phyloP scores from a whole-genome alignment of 2,329 filamentous ascomycete species.

The Chaetomiaceae sp. region DNA sequence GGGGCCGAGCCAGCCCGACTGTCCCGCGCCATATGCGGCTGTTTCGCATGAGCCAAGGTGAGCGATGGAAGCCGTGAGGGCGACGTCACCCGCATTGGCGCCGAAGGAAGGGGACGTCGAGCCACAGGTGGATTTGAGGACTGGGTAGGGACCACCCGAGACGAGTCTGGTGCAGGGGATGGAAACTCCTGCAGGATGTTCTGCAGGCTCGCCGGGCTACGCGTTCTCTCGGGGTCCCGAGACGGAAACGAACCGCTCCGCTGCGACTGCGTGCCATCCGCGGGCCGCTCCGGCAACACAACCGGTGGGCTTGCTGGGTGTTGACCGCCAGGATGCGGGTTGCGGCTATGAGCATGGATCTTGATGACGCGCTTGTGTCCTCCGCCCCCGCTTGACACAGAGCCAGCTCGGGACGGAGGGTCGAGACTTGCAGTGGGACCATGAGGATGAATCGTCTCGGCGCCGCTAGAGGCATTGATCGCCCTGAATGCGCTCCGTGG shows the following conservation, averaged over 20 bases:
- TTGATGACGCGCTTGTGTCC: slow-evolving; percentile 17
- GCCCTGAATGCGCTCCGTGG: slow-evolving; percentile 5
- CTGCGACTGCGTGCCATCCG: neutral
- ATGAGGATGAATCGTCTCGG: neutral
- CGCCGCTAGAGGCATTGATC: slow-evolving; percentile 1
- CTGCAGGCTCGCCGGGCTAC: slow-evolving; percentile 19
- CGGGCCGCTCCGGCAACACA: slow-evolving; percentile 9
- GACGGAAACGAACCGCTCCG: neutral
- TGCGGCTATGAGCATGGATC: slow-evolving; percentile 18
- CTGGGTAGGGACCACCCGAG: neutral
- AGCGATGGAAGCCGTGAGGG: neutral
- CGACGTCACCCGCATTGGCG: neutral
- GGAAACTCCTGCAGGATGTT: slow-evolving; percentile 17
- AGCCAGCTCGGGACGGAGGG: slow-evolving; percentile 9
- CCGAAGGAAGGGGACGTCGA: slow-evolving; percentile 5
- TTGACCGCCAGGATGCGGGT: slow-evolving; percentile 1
- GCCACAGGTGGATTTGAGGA: slow-evolving; percentile 2
- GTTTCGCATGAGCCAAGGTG: neutral
- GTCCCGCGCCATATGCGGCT: neutral
- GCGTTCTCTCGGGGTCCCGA: neutral
- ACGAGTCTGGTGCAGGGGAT: neutral
- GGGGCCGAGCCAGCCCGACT: slow-evolving; percentile 8
- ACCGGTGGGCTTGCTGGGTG: slow-evolving; percentile 6
- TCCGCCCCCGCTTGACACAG: slow-evolving; percentile 1
- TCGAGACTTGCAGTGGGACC: slow-evolving; percentile 7